phyloP scores from a whole-genome alignment of 192 early-diverging fungal genomes.

The Spinellus fusiger region DNA sequence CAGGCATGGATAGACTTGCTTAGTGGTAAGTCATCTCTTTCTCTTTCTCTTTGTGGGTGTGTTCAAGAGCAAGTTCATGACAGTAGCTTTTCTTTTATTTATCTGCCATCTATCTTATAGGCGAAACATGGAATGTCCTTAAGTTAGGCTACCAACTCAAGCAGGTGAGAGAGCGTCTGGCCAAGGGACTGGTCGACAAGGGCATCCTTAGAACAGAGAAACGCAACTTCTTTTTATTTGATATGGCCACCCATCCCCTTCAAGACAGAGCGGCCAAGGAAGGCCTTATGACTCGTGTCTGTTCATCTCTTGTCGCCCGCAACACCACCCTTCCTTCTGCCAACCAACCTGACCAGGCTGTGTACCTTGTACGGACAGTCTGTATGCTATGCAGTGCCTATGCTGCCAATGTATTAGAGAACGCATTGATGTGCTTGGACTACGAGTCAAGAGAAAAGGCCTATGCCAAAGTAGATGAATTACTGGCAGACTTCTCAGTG shows the following conservation, averaged over 20 bases:
- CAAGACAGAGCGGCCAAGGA: constrained; percentile 81
- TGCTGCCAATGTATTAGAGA: constrained; percentile 92
- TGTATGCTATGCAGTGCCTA: constrained; percentile 89
- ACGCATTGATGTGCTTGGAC: constrained; percentile 76
- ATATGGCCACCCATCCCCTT: constrained; percentile 96
- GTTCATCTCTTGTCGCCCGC: constrained; percentile 75
- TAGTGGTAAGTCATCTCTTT: constrained; percentile 62
- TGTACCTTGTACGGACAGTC: constrained; percentile 62
- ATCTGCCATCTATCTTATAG: constrained; percentile 29
- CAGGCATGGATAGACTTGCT: constrained; percentile 92
- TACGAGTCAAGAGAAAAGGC: constrained; percentile 83
- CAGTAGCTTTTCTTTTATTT: too few species aligned
- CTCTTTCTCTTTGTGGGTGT: neutral
- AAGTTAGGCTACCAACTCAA: constrained; percentile 95
- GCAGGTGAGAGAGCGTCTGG: constrained; percentile 90
- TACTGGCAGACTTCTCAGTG: constrained; percentile 75
- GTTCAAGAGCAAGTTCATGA: neutral
- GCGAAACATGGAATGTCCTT: constrained; percentile 98
- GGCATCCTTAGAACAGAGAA: constrained; percentile 95
- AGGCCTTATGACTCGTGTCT: constrained; percentile 70
- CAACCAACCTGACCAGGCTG: constrained; percentile 41
- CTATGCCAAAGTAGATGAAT: constrained; percentile 79
- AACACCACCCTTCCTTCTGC: constrained; percentile 46
- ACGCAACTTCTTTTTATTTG: constrained; percentile 89
- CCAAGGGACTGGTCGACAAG: constrained; percentile 95